phyloP scores from a whole-genome alignment of 768 basidiomycete species.

The Tephrocybe sp. region DNA sequence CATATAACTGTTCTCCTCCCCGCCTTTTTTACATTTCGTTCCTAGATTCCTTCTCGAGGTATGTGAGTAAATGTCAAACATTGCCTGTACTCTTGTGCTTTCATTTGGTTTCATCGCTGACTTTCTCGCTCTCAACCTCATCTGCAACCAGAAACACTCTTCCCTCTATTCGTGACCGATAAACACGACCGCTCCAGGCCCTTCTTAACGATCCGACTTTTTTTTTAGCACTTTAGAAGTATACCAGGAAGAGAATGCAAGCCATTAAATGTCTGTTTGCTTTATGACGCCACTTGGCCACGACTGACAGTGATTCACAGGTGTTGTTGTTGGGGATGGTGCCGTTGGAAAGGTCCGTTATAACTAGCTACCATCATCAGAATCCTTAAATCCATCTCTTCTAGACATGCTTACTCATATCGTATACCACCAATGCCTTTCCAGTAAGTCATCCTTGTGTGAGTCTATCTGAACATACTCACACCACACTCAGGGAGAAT shows the following conservation, averaged over 20 bases:
- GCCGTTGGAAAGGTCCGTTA: constrained; percentile 90
- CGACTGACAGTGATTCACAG: constrained; percentile 45
- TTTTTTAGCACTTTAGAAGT: constrained; percentile 18
- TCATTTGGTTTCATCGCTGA: constrained; percentile 6
- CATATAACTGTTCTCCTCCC: constrained; percentile 18
- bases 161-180: constrained; percentile 17
- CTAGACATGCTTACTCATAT: constrained; percentile 97
- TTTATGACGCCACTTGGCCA: constrained; percentile 11
- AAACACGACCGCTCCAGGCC: constrained; percentile 20
- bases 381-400: constrained; percentile 18
- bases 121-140: constrained; percentile 7
- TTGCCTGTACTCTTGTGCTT: background rate
- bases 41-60: constrained; percentile 16
- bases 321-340: constrained; percentile 98
- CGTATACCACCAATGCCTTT: constrained; percentile 98
- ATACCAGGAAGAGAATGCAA: constrained; percentile 58
- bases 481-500: constrained; percentile 69
- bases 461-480: constrained; percentile 15
- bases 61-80: constrained; percentile 7
- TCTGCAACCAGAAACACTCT: constrained; percentile 14
- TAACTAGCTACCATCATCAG: constrained; percentile 9
- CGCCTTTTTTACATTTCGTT: constrained; percentile 13
- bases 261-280: constrained; percentile 78
- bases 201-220: constrained; percentile 14
- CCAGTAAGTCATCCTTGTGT: constrained; percentile 55